These are phyloP conservation scores for Hypomyces rosellus DNA, from an alignment of 2,329 filamentous ascomycete species.

Conservation along the genomic window DNA sequence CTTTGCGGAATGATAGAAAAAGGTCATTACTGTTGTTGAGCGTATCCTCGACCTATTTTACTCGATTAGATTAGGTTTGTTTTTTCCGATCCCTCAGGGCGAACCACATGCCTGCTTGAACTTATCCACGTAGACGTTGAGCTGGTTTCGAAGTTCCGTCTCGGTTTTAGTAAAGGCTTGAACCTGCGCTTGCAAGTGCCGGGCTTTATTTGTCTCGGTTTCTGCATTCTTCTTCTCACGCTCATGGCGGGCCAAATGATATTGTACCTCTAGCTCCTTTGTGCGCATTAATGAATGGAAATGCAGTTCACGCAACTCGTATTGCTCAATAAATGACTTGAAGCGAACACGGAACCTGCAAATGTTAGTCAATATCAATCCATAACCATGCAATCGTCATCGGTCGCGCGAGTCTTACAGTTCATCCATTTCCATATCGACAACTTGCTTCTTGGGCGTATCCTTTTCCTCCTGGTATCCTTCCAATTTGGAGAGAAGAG, in stretches of 20 bases:
- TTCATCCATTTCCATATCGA: conserved; percentile 85
- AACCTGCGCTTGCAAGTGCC: conserved; percentile 83
- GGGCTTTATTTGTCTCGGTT: conserved; percentile 68
- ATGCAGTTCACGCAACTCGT: conserved; percentile 89
- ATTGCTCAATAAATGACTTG: conserved; percentile 94
- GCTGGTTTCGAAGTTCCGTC: conserved; percentile 83
- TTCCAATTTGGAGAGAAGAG: conserved; percentile 76
- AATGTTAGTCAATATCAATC: too few relatives aligned
- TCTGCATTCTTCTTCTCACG: conserved; percentile 86
- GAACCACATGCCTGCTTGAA: conserved; percentile 77
- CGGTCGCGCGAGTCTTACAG: conserved; percentile 50
- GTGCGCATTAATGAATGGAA: conserved; percentile 88
- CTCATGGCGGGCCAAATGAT: conserved; percentile 81
- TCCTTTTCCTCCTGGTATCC: conserved; percentile 84
- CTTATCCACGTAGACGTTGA: conserved; percentile 98
- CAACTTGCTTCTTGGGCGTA: conserved; percentile 69
- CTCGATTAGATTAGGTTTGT: conserved; percentile 16
- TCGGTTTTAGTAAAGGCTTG: conserved; percentile 96
- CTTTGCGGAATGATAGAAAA: conserved; percentile 93
- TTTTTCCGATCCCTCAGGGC: too few relatives aligned
- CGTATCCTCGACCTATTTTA: conserved; percentile 83
- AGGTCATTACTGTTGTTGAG: conserved; percentile 97
- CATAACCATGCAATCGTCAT: background rate
- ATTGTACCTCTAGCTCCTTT: conserved; percentile 93
- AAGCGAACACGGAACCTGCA: conserved; percentile 74